These are phyloP conservation scores for Ananas comosus DNA, from an alignment of 176 grass and related monocot genomes.

Conservation along the genomic window DNA sequence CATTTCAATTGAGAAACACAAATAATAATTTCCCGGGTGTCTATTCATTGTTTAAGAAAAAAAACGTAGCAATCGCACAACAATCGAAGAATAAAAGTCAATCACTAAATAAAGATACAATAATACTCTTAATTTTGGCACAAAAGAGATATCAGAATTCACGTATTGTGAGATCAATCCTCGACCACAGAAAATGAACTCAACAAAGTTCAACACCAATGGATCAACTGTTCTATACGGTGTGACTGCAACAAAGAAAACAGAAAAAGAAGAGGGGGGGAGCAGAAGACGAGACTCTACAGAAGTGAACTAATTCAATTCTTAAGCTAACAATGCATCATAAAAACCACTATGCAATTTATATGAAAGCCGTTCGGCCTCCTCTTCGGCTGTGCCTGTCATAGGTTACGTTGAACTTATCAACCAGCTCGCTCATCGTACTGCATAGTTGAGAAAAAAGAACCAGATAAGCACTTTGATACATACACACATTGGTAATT, in stretches of 20 bases:
- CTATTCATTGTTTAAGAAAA: too few species aligned
- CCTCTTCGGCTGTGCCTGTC: slow-evolving; percentile 75
- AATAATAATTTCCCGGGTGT: too few species aligned
- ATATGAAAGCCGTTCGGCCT: slow-evolving; percentile 82
- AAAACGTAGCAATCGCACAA: too few species aligned
- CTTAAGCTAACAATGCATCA: neutral
- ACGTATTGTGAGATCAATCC: neutral
- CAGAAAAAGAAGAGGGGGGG: too few species aligned
- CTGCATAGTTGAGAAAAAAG: slow-evolving; percentile 28
- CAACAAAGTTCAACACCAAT: neutral
- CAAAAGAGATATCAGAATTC: neutral
- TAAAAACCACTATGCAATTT: slow-evolving; percentile 10
- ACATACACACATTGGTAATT: neutral
- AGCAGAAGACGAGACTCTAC: slow-evolving; percentile 23
- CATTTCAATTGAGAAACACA: too few species aligned
- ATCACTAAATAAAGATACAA: too few species aligned
- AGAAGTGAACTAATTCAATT: slow-evolving; percentile 20
- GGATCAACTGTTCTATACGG: neutral
- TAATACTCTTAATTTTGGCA: neutral
- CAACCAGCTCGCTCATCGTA: slow-evolving; percentile 90
- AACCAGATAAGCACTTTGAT: slow-evolving; percentile 2
- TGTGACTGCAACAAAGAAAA: neutral
- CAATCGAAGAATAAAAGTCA: too few species aligned
- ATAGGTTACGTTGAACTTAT: slow-evolving; percentile 78
- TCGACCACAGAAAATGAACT: slow-evolving; percentile 13